Evolutionary conservation across 208 protist genomes (phyloP).

Genomic region (Trypanosoma melophagium): DNA sequence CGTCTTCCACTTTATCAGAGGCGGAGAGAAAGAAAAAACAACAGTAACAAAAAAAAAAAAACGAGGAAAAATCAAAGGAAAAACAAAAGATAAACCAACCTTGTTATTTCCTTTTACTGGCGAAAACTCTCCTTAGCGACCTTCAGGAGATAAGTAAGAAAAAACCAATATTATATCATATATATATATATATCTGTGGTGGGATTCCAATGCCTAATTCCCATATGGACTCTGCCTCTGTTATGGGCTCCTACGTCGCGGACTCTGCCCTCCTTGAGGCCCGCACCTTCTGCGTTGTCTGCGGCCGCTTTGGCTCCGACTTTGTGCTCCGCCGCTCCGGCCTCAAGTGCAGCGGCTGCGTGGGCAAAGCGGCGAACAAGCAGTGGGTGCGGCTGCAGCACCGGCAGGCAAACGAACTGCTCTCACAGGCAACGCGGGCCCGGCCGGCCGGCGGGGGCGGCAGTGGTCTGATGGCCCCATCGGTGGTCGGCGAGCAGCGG

Average conservation of each 20-base stretch:
- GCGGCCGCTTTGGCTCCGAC: conserved; percentile 39
- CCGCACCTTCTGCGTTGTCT: conserved; percentile 59
- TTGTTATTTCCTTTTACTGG: too few species aligned
- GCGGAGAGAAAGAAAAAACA: too few species aligned
- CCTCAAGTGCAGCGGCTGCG: conserved; percentile 50
- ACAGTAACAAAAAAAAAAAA: conserved; percentile 9
- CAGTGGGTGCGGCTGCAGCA: conserved; percentile 40
- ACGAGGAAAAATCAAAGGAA: too few species aligned
- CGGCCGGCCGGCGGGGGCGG: neutral
- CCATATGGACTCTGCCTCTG: neutral
- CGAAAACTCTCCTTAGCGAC: too few species aligned
- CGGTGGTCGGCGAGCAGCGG: neutral
- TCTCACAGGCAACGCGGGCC: conserved; percentile 22
- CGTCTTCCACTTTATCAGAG: too few species aligned
- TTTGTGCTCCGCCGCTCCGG: conserved; percentile 51
- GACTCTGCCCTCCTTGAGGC: conserved; percentile 1
- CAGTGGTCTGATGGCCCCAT: neutral
- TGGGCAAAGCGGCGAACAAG: conserved; percentile 51
- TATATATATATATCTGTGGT: neutral
- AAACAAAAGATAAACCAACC: too few species aligned
- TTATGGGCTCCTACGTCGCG: conserved; percentile 8
- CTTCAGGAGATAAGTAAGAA: neutral
- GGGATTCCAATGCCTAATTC: neutral
- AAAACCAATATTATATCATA: conserved; percentile 14
- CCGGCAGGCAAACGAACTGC: conserved; percentile 36